Evolutionary conservation across 1,284 basidiomycete genomes (phyloP).

Genomic region (Moesziomyces parantarcticus): DNA sequence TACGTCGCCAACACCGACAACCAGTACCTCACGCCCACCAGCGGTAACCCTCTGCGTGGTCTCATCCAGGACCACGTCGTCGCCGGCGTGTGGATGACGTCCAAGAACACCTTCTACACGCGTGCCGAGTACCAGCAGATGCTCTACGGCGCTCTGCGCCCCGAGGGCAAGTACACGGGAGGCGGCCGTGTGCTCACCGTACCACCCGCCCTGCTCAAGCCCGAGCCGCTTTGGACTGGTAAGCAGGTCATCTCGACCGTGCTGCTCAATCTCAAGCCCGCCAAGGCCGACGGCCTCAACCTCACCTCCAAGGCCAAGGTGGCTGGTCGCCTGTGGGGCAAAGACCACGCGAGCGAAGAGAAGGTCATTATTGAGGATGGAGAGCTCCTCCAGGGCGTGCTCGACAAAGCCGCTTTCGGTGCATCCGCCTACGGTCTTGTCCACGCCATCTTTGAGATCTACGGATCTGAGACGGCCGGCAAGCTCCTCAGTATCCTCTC

Average conservation of each 20-base stretch:
- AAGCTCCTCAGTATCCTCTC: conserved; percentile 91
- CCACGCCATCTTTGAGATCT: conserved; percentile 98
- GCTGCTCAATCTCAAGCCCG: conserved; percentile 82
- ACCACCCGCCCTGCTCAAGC: conserved; percentile 92
- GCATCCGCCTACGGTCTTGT: conserved; percentile 95
- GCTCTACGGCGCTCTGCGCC: conserved; percentile 91
- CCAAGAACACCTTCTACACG: conserved; percentile 92
- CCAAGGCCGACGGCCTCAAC: conserved; percentile 83
- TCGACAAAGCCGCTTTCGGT: conserved; percentile 98
- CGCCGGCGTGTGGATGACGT: conserved; percentile 99
- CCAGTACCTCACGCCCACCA: conserved; percentile 97
- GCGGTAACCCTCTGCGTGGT: conserved; percentile 95
- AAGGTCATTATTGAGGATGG: conserved; percentile 91
- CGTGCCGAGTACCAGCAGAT: conserved; percentile 97
- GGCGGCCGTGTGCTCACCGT: conserved; percentile 81
- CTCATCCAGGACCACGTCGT: conserved; percentile 99
- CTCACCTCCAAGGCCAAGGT: conserved; percentile 86
- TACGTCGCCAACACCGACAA: conserved; percentile 96
- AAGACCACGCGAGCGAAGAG: conserved; percentile 76
- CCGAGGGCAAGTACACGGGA: conserved; percentile 81
- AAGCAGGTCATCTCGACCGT: conserved; percentile 86
- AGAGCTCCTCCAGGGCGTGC: conserved; percentile 88
- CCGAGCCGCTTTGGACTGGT: conserved; percentile 91
- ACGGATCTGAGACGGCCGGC: conserved; percentile 88
- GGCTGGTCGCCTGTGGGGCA: conserved; percentile 81